These are phyloP conservation scores for Trichosporon ovoides DNA, from an alignment of 1,284 basidiomycete genomes.

Conservation along the genomic window DNA sequence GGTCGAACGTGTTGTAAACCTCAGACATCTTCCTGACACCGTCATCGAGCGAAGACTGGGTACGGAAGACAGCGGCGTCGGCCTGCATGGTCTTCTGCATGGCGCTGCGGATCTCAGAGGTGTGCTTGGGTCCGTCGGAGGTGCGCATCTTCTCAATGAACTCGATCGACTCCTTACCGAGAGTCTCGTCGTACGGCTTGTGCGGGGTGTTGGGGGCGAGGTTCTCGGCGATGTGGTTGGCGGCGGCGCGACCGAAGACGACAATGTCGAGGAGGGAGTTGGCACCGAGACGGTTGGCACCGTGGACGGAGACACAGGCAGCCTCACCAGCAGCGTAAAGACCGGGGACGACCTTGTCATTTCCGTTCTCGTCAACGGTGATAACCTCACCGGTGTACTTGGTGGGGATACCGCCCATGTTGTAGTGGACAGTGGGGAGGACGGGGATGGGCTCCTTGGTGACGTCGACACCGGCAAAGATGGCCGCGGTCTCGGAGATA, in stretches of 20 bases:
- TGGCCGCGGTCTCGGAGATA: slow-evolving; percentile 99
- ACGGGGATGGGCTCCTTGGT: slow-evolving; percentile 99
- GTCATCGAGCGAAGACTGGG: slow-evolving; percentile 82
- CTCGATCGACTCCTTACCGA: slow-evolving; percentile 79
- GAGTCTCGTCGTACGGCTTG: slow-evolving; percentile 79
- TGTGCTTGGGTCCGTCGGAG: slow-evolving; percentile 74
- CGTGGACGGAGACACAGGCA: slow-evolving; percentile 97
- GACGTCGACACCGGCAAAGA: slow-evolving; percentile 98
- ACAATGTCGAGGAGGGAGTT: slow-evolving; percentile 99
- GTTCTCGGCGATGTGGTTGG: slow-evolving; percentile 94
- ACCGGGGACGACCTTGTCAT: slow-evolving; percentile 92
- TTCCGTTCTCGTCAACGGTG: slow-evolving; percentile 75
- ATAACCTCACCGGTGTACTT: slow-evolving; percentile 97
- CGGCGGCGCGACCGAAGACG: slow-evolving; percentile 97
- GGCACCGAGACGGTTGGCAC: slow-evolving; percentile 98
- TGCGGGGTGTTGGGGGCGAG: slow-evolving; percentile 86
- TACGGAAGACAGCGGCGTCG: slow-evolving; percentile 88
- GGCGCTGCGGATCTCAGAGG: slow-evolving; percentile 82
- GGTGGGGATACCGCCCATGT: slow-evolving; percentile 99
- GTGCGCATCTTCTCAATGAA: slow-evolving; percentile 86
- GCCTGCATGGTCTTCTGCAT: slow-evolving; percentile 99
- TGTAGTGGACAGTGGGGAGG: slow-evolving; percentile 91
- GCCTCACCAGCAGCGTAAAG: slow-evolving; percentile 98
- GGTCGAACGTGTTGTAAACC: slow-evolving; percentile 81
- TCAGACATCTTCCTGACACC: slow-evolving; percentile 81